These are phyloP conservation scores for Barbatosphaeria neglecta DNA, from an alignment of 495 filamentous ascomycete genomes.

Conservation along the genomic window DNA sequence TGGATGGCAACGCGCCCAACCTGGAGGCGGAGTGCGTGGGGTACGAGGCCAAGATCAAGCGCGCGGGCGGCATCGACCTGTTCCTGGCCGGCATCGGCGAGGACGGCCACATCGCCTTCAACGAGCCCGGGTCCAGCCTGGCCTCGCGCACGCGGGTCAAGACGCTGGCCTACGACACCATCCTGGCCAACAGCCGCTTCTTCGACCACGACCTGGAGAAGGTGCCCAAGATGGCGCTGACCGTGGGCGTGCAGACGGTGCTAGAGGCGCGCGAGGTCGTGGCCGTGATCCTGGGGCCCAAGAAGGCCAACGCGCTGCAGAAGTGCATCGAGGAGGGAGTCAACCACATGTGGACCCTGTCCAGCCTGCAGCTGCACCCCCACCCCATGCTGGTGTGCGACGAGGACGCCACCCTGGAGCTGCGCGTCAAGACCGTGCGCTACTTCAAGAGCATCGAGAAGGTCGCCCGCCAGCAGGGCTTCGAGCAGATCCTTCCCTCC, in stretches of 20 bases:
- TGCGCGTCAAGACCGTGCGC: conserved; percentile 76
- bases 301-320: conserved; percentile 72
- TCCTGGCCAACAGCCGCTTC: conserved; percentile 75
- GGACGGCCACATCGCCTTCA: conserved; percentile 84
- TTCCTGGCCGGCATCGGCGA: conserved; percentile 79
- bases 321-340: conserved; percentile 72
- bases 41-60: conserved; percentile 70
- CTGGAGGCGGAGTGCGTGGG: conserved; percentile 64
- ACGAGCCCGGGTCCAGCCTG: conserved; percentile 75
- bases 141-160: conserved; percentile 72
- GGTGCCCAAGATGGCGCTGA: conserved; percentile 75
- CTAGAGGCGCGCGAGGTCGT: conserved; percentile 75
- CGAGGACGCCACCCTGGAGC: conserved; percentile 71
- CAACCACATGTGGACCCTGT: conserved; percentile 86
- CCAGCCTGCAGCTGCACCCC: conserved; percentile 65
- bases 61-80: conserved; percentile 67
- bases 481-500: conserved; percentile 47
- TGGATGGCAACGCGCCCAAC: conserved; percentile 71
- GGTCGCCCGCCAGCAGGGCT: conserved; percentile 43
- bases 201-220: conserved; percentile 60
- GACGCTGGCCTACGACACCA: conserved; percentile 78
- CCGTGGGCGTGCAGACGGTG: conserved; percentile 79
- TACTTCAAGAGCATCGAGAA: conserved; percentile 61
- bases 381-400: conserved; percentile 75
- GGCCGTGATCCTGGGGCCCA: conserved; percentile 66